Percentiles rank a stretch among this genome's conserved stretches.
These are phyloP conservation scores for Parachaetomium inaequale DNA, from an alignment of 495 filamentous ascomycete species.

Conservation along the genomic window DNA sequence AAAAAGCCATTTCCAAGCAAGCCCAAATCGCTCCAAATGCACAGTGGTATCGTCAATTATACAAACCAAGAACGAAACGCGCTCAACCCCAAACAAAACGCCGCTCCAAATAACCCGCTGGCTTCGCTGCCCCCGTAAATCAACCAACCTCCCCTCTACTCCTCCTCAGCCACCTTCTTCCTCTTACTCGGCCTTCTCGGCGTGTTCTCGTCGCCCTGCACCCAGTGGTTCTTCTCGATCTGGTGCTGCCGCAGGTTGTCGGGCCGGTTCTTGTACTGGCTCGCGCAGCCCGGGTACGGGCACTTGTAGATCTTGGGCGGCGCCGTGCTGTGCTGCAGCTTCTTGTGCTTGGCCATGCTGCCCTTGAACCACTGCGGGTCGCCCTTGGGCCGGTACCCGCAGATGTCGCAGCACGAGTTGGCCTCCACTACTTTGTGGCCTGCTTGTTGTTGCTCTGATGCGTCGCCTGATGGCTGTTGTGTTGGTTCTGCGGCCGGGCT, in stretches of 20 bases:
- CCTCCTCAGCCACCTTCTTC: slow-evolving; percentile 34
- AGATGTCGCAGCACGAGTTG: slow-evolving; percentile 42
- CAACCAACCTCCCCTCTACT: slow-evolving; percentile 16
- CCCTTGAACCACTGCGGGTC: slow-evolving; percentile 53
- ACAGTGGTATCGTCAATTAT: slow-evolving; percentile 14
- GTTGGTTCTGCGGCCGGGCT: slow-evolving; percentile 11
- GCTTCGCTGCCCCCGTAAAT: neutral
- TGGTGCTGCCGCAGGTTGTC: slow-evolving; percentile 50
- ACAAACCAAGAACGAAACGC: slow-evolving; percentile 4
- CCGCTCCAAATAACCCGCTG: neutral
- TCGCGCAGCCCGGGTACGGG: slow-evolving; percentile 45
- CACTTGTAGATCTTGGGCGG: slow-evolving; percentile 48
- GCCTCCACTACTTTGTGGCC: slow-evolving; percentile 37
- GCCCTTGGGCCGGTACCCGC: slow-evolving; percentile 49
- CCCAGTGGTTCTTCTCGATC: slow-evolving; percentile 49
- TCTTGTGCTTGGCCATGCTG: slow-evolving; percentile 52
- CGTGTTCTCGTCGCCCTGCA: slow-evolving; percentile 34
- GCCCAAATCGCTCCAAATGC: neutral
- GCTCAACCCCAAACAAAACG: neutral
- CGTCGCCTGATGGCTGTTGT: slow-evolving; percentile 11
- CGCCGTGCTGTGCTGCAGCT: slow-evolving; percentile 43
- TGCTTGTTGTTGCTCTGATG: slow-evolving; percentile 12
- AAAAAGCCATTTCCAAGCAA: neutral
- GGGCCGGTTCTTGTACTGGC: slow-evolving; percentile 48
- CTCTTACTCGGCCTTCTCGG: slow-evolving; percentile 41